These are phyloP conservation scores for Primulina eburnea DNA, from an alignment of 257 asterid genomes.

Conservation along the genomic window DNA sequence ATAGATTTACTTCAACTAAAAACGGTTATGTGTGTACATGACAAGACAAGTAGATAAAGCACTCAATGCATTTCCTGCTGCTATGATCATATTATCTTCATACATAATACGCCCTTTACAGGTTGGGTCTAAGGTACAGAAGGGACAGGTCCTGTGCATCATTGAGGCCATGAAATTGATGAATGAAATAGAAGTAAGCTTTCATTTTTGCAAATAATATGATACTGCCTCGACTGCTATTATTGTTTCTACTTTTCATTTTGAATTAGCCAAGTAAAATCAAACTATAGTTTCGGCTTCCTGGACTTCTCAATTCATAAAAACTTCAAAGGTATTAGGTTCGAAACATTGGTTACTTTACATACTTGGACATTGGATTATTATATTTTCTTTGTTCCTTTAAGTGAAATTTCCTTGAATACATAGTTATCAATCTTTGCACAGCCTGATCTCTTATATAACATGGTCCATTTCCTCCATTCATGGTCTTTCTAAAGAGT, in stretches of 20 bases:
- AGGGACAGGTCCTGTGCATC: constrained; percentile 91
- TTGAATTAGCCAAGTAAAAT: constrained; percentile 7
- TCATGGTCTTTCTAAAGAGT: neutral
- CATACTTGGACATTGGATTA: neutral
- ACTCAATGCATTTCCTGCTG: constrained; percentile 7
- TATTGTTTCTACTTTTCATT: constrained; percentile 13
- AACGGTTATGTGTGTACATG: neutral
- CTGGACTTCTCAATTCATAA: constrained; percentile 1
- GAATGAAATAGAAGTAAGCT: constrained; percentile 90
- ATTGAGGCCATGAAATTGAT: constrained; percentile 94
- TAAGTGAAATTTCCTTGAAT: neutral
- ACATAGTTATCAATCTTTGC: constrained; percentile 12
- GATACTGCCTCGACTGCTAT: constrained; percentile 22
- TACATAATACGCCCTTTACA: constrained; percentile 28
- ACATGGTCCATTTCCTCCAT: neutral
- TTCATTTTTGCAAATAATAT: constrained; percentile 9
- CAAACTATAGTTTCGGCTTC: constrained; percentile 11
- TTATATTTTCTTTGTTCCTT: neutral
- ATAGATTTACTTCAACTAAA: neutral
- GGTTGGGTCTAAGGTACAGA: constrained; percentile 86
- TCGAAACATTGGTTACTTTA: neutral
- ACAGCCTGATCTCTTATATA: constrained; percentile 13
- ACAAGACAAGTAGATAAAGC: constrained; percentile 8
- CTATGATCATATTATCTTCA: neutral
- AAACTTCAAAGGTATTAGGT: no score